Conservation (phyloP, 2,329 filamentous ascomycete genomes). For the Dactylellina parvicollis region DNA sequence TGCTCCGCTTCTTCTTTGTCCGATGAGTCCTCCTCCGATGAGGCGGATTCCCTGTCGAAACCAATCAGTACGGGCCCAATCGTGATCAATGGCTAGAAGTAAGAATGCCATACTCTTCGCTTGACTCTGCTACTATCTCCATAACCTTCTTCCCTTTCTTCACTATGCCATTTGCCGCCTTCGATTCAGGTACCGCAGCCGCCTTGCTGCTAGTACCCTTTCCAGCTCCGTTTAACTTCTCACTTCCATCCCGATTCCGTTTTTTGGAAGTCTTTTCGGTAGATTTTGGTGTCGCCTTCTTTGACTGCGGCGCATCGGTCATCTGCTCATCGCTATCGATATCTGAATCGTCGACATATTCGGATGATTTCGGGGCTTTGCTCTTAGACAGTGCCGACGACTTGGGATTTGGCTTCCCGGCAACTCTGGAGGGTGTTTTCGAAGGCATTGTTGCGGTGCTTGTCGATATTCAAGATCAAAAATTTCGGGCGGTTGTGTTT, state of each 20-base stretch:
- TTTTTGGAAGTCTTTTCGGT: slow-evolving; percentile 50
- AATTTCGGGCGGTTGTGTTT: background rate
- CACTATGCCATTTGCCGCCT: slow-evolving; percentile 9
- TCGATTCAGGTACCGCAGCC: slow-evolving; percentile 5
- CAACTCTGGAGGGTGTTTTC: slow-evolving; percentile 29
- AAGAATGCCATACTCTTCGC: slow-evolving; percentile 37
- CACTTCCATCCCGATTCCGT: slow-evolving; percentile 44
- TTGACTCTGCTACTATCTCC: slow-evolving; percentile 32
- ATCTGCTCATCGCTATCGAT: slow-evolving; percentile 43
- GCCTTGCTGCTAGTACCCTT: slow-evolving; percentile 1
- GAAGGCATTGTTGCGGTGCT: slow-evolving; percentile 40
- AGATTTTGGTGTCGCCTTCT: slow-evolving; percentile 16
- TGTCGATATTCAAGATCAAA: background rate
- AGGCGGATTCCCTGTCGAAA: slow-evolving; percentile 14
- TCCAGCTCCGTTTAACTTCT: slow-evolving; percentile 45
- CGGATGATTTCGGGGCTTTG: slow-evolving; percentile 36
- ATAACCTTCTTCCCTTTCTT: slow-evolving; percentile 41
- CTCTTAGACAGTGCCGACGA: slow-evolving; percentile 30
- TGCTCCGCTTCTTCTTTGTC: background rate
- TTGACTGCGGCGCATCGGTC: slow-evolving; percentile 43
- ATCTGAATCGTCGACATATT: slow-evolving; percentile 44
- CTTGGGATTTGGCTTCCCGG: slow-evolving; percentile 1
- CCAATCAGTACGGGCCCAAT: background rate
- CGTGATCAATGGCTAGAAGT: background rate
- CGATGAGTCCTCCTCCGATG: slow-evolving; percentile 11